phyloP scores from a whole-genome alignment of 768 basidiomycete genomes.

The Leccinum disarticulatum region DNA sequence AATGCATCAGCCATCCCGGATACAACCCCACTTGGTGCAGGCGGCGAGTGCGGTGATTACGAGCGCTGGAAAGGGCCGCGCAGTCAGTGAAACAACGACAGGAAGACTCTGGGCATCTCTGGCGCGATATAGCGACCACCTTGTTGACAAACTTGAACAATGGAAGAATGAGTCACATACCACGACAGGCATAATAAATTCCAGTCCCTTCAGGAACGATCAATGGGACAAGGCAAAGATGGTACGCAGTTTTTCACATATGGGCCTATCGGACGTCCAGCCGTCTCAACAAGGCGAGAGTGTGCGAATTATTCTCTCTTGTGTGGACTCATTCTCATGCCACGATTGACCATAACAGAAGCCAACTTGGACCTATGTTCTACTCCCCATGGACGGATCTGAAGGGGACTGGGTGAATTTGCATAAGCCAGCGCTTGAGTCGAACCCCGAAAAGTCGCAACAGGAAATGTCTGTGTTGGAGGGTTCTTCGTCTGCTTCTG shows the following conservation, averaged over 20 bases:
- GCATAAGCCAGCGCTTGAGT: conserved; percentile 18
- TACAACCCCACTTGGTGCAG: conserved; percentile 53
- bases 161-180: conserved; percentile 59
- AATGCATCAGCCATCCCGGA: conserved; percentile 53
- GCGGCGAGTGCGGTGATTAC: conserved; percentile 58
- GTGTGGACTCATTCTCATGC: background rate
- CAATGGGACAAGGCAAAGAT: conserved; percentile 77
- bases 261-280: conserved; percentile 41
- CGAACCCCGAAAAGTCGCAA: conserved; percentile 1
- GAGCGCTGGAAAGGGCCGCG: conserved; percentile 40
- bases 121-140: conserved; percentile 74
- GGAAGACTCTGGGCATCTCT: conserved; percentile 68
- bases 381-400: conserved; percentile 36
- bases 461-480: conserved; percentile 1
- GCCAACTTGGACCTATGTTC: conserved; percentile 43
- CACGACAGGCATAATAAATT: conserved; percentile 28
- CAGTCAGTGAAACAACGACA: conserved; percentile 26
- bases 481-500: background rate
- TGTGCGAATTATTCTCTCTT: conserved; percentile 11
- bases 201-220: conserved; percentile 49
- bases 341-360: conserved; percentile 28
- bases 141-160: conserved; percentile 60
- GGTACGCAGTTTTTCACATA: conserved; percentile 70
- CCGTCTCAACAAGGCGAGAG: background rate
- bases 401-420: conserved; percentile 44